These are phyloP conservation scores for Didymella arachidicola DNA, from an alignment of 2,329 filamentous ascomycete genomes.

Conservation along the genomic window DNA sequence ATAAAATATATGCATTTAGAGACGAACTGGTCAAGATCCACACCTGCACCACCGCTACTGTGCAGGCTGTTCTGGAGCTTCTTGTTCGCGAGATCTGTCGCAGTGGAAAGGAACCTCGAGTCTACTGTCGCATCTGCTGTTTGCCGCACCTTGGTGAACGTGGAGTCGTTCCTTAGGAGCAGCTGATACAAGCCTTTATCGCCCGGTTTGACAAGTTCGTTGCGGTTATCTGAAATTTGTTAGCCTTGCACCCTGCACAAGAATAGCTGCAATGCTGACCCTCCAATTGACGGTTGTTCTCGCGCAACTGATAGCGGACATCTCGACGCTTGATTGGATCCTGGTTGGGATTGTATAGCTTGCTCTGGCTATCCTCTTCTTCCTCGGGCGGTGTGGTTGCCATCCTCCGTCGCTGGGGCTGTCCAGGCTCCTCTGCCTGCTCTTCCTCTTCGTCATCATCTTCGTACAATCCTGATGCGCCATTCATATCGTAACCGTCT, in stretches of 20 bases:
- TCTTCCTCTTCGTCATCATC: constrained; percentile 30
- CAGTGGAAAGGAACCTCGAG: constrained; percentile 81
- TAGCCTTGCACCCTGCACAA: neutral
- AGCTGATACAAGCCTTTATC: constrained; percentile 71
- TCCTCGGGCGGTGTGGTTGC: constrained; percentile 23
- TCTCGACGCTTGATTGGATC: constrained; percentile 74
- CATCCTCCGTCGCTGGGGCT: neutral
- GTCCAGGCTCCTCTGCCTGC: constrained; percentile 21
- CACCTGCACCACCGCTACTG: constrained; percentile 74
- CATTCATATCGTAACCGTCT: constrained; percentile 40
- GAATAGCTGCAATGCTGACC: constrained; percentile 51
- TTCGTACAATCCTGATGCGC: constrained; percentile 26
- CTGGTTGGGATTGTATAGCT: constrained; percentile 82
- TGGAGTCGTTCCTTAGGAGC: constrained; percentile 70
- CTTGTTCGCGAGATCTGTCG: constrained; percentile 80
- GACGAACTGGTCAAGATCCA: constrained; percentile 92
- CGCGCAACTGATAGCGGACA: constrained; percentile 73
- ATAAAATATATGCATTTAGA: constrained; percentile 90
- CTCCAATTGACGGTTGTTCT: constrained; percentile 68
- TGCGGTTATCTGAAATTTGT: constrained; percentile 66
- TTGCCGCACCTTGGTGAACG: constrained; percentile 77
- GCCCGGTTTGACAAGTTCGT: constrained; percentile 72
- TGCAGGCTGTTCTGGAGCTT: constrained; percentile 77
- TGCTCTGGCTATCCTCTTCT: constrained; percentile 41
- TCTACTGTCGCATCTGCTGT: constrained; percentile 91